Evolutionary conservation across 805 yeast genomes (phyloP).

Genomic region (Pichia nanzhaoensis): DNA sequence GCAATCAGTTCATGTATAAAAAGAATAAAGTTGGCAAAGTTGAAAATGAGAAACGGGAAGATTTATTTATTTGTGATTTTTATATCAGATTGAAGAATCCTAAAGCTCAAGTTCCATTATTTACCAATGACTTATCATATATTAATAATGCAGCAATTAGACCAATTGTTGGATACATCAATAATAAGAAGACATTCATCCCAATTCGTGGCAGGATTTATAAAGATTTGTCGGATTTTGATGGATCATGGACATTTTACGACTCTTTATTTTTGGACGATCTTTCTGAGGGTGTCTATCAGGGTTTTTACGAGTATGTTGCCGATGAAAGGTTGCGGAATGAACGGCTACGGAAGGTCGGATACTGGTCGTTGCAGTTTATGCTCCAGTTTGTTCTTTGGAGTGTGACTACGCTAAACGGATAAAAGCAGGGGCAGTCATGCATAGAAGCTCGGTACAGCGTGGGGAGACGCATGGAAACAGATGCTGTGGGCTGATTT

Average conservation of each 20-base stretch:
- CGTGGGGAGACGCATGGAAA: not conserved
- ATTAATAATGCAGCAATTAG: constrained; percentile 86
- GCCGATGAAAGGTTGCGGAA: constrained; percentile 77
- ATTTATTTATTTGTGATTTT: constrained; percentile 63
- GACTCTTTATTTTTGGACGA: constrained; percentile 91
- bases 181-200: constrained; percentile 81
- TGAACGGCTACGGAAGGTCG: constrained; percentile 71
- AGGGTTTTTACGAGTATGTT: constrained; percentile 82
- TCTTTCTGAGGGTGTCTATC: constrained; percentile 80
- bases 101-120: constrained; percentile 82
- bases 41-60: constrained; percentile 10
- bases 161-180: constrained; percentile 94
- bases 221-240: constrained; percentile 75
- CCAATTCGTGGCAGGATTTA: constrained; percentile 80
- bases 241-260: constrained; percentile 94
- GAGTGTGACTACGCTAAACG: constrained; percentile 58
- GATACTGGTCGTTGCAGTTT: constrained; percentile 88
- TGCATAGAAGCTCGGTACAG: not conserved
- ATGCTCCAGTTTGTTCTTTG: constrained; percentile 74
- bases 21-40: not conserved
- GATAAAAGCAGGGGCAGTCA: constrained; percentile 1
- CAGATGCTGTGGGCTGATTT: too few species aligned
- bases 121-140: constrained; percentile 82
- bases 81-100: constrained; percentile 78
- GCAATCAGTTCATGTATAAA: constrained; percentile 8